Evolutionary conservation across 352 stramenopile genomes (phyloP).

Genomic region (Phytophthora europaea): DNA sequence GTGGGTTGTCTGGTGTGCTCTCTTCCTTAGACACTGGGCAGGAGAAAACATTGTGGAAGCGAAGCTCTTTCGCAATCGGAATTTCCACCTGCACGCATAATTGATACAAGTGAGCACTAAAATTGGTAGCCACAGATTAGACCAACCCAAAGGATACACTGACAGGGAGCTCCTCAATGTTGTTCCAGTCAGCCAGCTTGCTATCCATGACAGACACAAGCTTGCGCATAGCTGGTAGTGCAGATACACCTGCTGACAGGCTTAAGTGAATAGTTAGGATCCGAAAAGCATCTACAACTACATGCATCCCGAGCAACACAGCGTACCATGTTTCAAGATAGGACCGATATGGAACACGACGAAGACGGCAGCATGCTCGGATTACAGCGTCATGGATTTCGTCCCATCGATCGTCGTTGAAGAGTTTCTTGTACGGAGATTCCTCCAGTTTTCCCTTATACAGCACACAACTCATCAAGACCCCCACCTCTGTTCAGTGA

Average conservation of each 20-base stretch:
- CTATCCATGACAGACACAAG: slow-evolving; percentile 82
- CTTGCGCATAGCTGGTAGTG: slow-evolving; percentile 83
- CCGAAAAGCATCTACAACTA: neutral
- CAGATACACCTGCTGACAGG: slow-evolving; percentile 74
- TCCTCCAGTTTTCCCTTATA: slow-evolving; percentile 79
- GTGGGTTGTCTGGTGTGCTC: slow-evolving; percentile 84
- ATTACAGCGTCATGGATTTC: slow-evolving; percentile 79
- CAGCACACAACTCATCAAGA: slow-evolving; percentile 85
- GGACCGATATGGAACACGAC: slow-evolving; percentile 71
- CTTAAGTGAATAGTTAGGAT: slow-evolving; percentile 31
- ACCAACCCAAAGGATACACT: slow-evolving; percentile 1
- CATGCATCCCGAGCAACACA: neutral
- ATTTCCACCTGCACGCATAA: slow-evolving; percentile 66
- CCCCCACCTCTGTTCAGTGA: slow-evolving; percentile 61
- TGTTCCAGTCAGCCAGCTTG: slow-evolving; percentile 81
- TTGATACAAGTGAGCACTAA: slow-evolving; percentile 7
- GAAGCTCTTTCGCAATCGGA: slow-evolving; percentile 79
- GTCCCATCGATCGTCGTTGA: slow-evolving; percentile 74
- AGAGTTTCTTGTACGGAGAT: slow-evolving; percentile 86
- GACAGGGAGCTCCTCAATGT: slow-evolving; percentile 80
- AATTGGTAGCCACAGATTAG: neutral
- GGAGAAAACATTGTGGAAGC: slow-evolving; percentile 90
- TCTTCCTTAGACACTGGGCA: slow-evolving; percentile 91
- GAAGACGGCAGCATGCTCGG: slow-evolving; percentile 78
- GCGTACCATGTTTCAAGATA: slow-evolving; percentile 82